These are phyloP conservation scores for Chytriomyces hyalinus DNA, from an alignment of 192 early-diverging fungal species.

Conservation along the genomic window DNA sequence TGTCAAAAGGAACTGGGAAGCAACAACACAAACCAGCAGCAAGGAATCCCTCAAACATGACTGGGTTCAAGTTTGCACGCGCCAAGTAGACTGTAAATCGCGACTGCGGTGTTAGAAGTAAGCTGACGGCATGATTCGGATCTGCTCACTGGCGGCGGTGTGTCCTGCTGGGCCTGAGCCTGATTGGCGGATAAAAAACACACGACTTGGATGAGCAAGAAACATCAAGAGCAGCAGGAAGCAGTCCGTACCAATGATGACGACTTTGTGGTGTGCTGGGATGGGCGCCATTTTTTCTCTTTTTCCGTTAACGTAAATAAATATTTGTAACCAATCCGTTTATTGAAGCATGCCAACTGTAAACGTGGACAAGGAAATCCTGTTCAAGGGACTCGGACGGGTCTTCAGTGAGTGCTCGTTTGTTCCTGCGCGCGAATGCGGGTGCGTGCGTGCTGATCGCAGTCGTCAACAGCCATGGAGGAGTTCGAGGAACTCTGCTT, in stretches of 20 bases:
- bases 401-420: constrained; percentile 68
- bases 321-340: neutral
- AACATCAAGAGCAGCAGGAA: neutral
- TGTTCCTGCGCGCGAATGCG: neutral
- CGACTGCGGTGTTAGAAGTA: neutral
- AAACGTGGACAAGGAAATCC: constrained; percentile 86
- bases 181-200: neutral
- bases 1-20: too few relatives aligned
- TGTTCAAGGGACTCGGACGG: constrained; percentile 82
- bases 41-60: constrained; percentile 56
- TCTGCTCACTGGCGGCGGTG: constrained; percentile 93
- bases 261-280: neutral
- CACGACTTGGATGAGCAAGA: neutral
- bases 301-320: neutral
- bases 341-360: constrained; percentile 79
- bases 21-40: constrained; percentile 28
- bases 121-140: neutral
- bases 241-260: neutral
- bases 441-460: constrained; percentile 1
- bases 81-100: constrained; percentile 49
- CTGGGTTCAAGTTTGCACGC: constrained; percentile 87
- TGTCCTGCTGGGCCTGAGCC: constrained; percentile 88
- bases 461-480: constrained; percentile 61
- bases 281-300: neutral
- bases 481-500: constrained; percentile 99